Conservation (phyloP, 2,329 filamentous ascomycete genomes). For the Ascosphaera apis region DNA sequence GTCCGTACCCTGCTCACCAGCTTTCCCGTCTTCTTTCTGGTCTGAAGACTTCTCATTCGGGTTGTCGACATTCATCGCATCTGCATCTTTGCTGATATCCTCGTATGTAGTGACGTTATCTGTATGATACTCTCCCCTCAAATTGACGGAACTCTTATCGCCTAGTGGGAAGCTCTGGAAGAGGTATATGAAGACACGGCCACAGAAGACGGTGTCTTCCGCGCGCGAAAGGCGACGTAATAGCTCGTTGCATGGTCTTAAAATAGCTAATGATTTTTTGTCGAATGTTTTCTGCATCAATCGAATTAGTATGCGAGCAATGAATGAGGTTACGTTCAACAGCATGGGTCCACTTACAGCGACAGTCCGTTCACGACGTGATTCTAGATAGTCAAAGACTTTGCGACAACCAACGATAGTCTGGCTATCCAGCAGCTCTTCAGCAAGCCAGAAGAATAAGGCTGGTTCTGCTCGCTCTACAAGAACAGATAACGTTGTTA, state of each 20-base stretch:
- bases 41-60: constrained; percentile 18
- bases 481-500: constrained; percentile 8
- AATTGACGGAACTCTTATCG: constrained; percentile 91
- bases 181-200: constrained; percentile 91
- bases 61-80: constrained; percentile 45
- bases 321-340: no score
- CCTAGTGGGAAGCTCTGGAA: constrained; percentile 95
- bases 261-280: constrained; percentile 66
- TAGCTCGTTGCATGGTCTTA: constrained; percentile 89
- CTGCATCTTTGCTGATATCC: constrained; percentile 22
- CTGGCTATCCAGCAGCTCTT: constrained; percentile 89
- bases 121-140: constrained; percentile 83
- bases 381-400: constrained; percentile 90
- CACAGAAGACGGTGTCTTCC: constrained; percentile 92
- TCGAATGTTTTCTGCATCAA: constrained; percentile 44
- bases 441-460: constrained; percentile 70
- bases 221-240: constrained; percentile 83
- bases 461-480: constrained; percentile 45
- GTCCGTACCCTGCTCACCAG: constrained; percentile 5
- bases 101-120: constrained; percentile 86
- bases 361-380: constrained; percentile 68
- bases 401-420: constrained; percentile 77
- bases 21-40: constrained; percentile 10
- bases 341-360: constrained; percentile 30
- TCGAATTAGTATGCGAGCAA: constrained; percentile 11